Conservation (phyloP, 306 rosid genomes). For the Albizia julibrissin region DNA sequence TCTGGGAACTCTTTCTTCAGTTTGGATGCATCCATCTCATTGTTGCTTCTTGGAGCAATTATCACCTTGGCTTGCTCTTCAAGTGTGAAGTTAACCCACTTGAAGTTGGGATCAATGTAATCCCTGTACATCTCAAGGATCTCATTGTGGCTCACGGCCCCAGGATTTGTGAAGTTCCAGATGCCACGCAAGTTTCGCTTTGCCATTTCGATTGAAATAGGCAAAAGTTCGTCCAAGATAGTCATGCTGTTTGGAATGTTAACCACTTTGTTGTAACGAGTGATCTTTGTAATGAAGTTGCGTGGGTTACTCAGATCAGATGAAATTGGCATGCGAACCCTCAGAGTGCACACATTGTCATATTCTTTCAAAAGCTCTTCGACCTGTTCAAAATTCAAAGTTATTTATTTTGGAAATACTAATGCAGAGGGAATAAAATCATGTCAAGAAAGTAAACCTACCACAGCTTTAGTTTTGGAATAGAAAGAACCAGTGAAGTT, state of each 20-base stretch:
- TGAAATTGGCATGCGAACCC: conserved; percentile 92
- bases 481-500: conserved; percentile 84
- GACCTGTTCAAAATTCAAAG: conserved; percentile 50
- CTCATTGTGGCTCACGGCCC: conserved; percentile 87
- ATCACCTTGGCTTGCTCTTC: conserved; percentile 96
- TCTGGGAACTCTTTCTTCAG: conserved; percentile 84
- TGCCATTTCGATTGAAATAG: conserved; percentile 86
- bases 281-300: conserved; percentile 85
- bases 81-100: conserved; percentile 74
- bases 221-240: conserved; percentile 82
- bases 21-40: conserved; percentile 87
- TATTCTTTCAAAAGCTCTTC: conserved; percentile 85
- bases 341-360: conserved; percentile 87
- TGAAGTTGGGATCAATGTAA: conserved; percentile 67
- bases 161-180: conserved; percentile 94
- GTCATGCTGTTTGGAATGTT: conserved; percentile 96
- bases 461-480: conserved; percentile 94
- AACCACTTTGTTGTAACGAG: conserved; percentile 84
- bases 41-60: conserved; percentile 87
- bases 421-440: conserved; percentile 16
- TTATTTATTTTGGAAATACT: neutral
- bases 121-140: conserved; percentile 83
- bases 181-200: conserved; percentile 83
- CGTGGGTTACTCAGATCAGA: conserved; percentile 87
- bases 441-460: conserved; percentile 36